These are phyloP conservation scores for Xerocomellus dryophilus DNA, from an alignment of 768 basidiomycete species.

Conservation along the genomic window DNA sequence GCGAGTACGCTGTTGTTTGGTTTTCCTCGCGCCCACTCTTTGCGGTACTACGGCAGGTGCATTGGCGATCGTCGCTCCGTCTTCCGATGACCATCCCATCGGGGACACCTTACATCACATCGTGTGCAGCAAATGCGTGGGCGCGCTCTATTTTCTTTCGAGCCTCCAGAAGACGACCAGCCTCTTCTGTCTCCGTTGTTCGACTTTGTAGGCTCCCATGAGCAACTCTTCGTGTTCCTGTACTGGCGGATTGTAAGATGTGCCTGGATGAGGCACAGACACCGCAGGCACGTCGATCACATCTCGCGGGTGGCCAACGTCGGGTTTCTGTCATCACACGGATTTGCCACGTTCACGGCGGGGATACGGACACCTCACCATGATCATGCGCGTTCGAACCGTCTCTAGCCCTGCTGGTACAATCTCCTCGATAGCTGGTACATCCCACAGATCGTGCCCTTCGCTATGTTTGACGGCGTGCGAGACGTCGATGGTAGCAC, in stretches of 20 bases:
- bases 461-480: conserved; percentile 69
- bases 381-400: conserved; percentile 43
- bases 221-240: conserved; percentile 72
- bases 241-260: conserved; percentile 85
- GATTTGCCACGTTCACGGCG: background rate
- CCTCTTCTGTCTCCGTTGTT: conserved; percentile 56
- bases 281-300: conserved; percentile 65
- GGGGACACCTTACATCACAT: conserved; percentile 38
- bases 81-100: conserved; percentile 65
- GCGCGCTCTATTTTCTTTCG: conserved; percentile 57
- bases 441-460: conserved; percentile 60
- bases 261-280: conserved; percentile 70
- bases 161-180: conserved; percentile 48
- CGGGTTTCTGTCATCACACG: conserved; percentile 44
- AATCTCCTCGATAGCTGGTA: conserved; percentile 33
- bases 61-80: conserved; percentile 35
- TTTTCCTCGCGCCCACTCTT: conserved; percentile 47
- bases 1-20: conserved; percentile 66
- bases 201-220: conserved; percentile 60
- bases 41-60: conserved; percentile 37
- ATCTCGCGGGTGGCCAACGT: conserved; percentile 43
- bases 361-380: conserved; percentile 38
- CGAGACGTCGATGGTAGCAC: conserved; percentile 59
- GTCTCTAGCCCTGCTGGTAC: conserved; percentile 41
- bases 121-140: conserved; percentile 32